These are phyloP conservation scores for Boehmeria nivea DNA, from an alignment of 306 rosid genomes.

Conservation along the genomic window DNA sequence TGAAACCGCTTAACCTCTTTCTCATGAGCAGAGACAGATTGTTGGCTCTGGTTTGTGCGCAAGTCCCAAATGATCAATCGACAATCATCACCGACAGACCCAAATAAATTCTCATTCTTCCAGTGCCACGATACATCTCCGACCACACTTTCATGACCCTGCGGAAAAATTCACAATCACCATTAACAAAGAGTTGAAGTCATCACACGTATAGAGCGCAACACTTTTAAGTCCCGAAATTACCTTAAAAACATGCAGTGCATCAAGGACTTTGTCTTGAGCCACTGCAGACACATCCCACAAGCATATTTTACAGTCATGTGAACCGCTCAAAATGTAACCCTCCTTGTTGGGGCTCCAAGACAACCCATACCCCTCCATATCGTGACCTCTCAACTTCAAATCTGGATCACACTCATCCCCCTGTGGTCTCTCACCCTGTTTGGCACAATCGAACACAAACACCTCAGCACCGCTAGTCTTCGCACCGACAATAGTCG, in stretches of 20 bases:
- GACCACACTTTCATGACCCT: conserved; percentile 69
- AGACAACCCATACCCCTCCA: conserved; percentile 87
- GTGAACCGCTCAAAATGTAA: conserved; percentile 70
- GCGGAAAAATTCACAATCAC: not conserved
- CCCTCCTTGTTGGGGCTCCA: conserved; percentile 80
- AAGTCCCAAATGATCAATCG: conserved; percentile 82
- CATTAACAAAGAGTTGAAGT: conserved; percentile 1
- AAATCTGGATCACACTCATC: conserved; percentile 57
- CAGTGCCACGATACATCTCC: conserved; percentile 81
- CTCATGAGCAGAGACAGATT: conserved; percentile 69
- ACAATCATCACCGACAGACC: conserved; percentile 87
- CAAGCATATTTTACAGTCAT: conserved; percentile 70
- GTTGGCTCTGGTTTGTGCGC: conserved; percentile 58
- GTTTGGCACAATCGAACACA: conserved; percentile 57
- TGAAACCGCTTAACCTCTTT: conserved; percentile 49
- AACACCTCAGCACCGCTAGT: conserved; percentile 73
- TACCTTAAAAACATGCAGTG: conserved; percentile 71
- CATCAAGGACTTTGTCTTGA: conserved; percentile 52
- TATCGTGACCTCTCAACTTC: conserved; percentile 86
- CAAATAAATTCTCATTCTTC: conserved; percentile 65
- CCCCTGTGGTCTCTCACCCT: conserved; percentile 31
- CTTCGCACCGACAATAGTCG: conserved; percentile 58
- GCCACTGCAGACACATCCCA: conserved; percentile 72
- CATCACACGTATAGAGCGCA: conserved; percentile 4
- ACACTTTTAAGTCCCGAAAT: not conserved